Conservation (phyloP, 495 filamentous ascomycete species). For the Parathielavia appendiculata region DNA sequence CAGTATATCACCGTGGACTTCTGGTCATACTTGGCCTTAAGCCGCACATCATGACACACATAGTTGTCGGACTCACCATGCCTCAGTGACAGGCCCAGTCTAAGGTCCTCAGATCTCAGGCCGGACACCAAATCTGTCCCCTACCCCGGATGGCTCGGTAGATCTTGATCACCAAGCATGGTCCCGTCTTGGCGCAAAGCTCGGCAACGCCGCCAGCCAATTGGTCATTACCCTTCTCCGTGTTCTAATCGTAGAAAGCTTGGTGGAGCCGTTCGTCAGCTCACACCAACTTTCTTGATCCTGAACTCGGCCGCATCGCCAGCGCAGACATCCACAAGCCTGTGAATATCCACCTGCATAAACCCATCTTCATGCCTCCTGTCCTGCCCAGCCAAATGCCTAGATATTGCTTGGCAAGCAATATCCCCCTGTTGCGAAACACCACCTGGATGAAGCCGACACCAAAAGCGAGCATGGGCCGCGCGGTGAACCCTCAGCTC, state of each 20-base stretch:
- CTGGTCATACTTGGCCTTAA: too few relatives aligned
- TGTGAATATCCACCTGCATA: slow-evolving; percentile 12
- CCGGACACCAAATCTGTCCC: neutral
- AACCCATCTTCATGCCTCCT: slow-evolving; percentile 3
- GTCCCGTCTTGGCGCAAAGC: slow-evolving; percentile 19
- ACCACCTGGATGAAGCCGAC: slow-evolving; percentile 25
- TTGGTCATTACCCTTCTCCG: neutral
- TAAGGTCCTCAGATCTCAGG: neutral
- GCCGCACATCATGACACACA: neutral
- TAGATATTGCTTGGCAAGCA: neutral
- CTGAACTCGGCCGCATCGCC: slow-evolving; percentile 17
- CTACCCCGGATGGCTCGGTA: slow-evolving; percentile 8
- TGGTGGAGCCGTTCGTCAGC: neutral
- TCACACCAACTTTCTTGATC: slow-evolving; percentile 8
- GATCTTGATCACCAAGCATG: slow-evolving; percentile 20
- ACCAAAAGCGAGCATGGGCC: slow-evolving; percentile 26
- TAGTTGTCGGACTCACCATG: too few relatives aligned
- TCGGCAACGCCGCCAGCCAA: slow-evolving; percentile 5
- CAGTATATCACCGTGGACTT: too few relatives aligned
- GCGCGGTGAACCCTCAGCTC: slow-evolving; percentile 24
- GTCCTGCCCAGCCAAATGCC: neutral
- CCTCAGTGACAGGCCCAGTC: neutral
- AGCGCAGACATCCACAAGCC: slow-evolving; percentile 12
- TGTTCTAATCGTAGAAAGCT: neutral
- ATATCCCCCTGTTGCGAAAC: neutral